These are phyloP conservation scores for Nigrograna mackinnonii DNA, from an alignment of 2,329 filamentous ascomycete species.

Conservation along the genomic window DNA sequence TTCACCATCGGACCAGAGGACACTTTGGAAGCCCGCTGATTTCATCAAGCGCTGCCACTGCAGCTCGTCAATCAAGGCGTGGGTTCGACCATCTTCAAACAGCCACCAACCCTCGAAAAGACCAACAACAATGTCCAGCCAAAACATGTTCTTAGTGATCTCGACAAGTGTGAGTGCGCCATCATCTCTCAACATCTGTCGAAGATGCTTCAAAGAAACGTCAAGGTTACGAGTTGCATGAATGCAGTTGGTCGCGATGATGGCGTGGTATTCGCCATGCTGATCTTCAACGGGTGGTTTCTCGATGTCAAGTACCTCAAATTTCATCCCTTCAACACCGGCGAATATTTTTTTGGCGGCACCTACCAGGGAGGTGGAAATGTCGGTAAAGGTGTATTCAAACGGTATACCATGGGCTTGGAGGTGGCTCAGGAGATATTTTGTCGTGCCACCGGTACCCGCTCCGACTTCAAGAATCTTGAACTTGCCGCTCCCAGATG, in stretches of 20 bases:
- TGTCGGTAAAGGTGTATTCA: slow-evolving; percentile 21
- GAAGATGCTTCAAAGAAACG: slow-evolving; percentile 20
- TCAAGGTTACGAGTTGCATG: slow-evolving; percentile 14
- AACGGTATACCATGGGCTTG: slow-evolving; percentile 25
- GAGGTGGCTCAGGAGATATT: slow-evolving; percentile 1
- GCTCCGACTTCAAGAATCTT: slow-evolving; percentile 36
- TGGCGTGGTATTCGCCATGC: slow-evolving; percentile 16
- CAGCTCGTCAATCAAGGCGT: slow-evolving; percentile 16
- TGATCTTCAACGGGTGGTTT: slow-evolving; percentile 11
- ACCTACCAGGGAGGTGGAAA: slow-evolving; percentile 10
- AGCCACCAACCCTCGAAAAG: slow-evolving; percentile 47
- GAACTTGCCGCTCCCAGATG: slow-evolving; percentile 29
- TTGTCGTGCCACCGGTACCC: slow-evolving; percentile 7
- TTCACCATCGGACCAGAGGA: slow-evolving; percentile 25
- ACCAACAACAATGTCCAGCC: slow-evolving; percentile 43
- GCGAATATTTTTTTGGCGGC: slow-evolving; percentile 9
- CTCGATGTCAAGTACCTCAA: slow-evolving; percentile 16
- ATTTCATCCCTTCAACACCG: slow-evolving; percentile 8
- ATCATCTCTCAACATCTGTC: slow-evolving; percentile 39
- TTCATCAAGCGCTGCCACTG: slow-evolving; percentile 22
- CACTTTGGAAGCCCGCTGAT: slow-evolving; percentile 19
- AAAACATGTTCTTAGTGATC: slow-evolving; percentile 23
- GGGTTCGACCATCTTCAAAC: slow-evolving; percentile 35
- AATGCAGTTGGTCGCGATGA: slow-evolving; percentile 16
- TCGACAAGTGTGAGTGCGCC: slow-evolving; percentile 53